Evolutionary conservation across 164 flowering plant species (phyloP).

Genomic region (Pachysandra terminalis): DNA sequence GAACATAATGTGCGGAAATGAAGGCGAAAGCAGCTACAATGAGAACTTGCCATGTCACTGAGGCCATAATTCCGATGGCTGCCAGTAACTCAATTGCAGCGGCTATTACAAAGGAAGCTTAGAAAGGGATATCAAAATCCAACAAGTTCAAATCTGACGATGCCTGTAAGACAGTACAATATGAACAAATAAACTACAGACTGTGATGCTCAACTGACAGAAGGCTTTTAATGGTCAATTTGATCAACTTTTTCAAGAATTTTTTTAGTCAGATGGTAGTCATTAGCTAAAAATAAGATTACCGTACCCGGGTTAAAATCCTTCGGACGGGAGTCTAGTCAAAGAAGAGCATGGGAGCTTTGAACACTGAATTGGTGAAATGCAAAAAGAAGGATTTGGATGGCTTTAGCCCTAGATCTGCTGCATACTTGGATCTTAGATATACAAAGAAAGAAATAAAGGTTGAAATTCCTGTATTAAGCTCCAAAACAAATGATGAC

Average conservation of each 20-base stretch:
- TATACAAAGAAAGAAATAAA: constrained; percentile 51
- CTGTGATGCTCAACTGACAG: no score
- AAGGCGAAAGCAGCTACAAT: no score
- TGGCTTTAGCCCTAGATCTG: constrained; percentile 64
- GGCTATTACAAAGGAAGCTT: constrained; percentile 30
- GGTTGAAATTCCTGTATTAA: constrained; percentile 52
- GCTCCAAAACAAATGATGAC: no score
- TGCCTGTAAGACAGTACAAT: constrained; percentile 39
- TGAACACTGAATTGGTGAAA: constrained; percentile 60
- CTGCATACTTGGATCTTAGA: constrained; percentile 45
- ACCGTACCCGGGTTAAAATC: constrained; percentile 72
- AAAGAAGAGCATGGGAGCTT: constrained; percentile 89
- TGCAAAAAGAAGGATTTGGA: constrained; percentile 67
- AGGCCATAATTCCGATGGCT: constrained; percentile 27
- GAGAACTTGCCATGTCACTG: no score
- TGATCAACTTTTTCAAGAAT: no score
- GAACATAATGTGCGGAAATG: no score
- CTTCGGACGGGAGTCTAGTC: constrained; percentile 92
- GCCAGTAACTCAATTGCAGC: constrained; percentile 34
- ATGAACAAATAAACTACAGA: not conserved
- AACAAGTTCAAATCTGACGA: constrained; percentile 77
- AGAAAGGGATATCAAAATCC: constrained; percentile 45
- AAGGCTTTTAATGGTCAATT: no score
- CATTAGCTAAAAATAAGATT: not conserved
- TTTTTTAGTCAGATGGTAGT: no score